A percentile compares a stretch with the other conserved stretches of the same genome.
Conservation (phyloP, 164 flowering plant species). For the Kalanchoe fedtschenkoi region DNA sequence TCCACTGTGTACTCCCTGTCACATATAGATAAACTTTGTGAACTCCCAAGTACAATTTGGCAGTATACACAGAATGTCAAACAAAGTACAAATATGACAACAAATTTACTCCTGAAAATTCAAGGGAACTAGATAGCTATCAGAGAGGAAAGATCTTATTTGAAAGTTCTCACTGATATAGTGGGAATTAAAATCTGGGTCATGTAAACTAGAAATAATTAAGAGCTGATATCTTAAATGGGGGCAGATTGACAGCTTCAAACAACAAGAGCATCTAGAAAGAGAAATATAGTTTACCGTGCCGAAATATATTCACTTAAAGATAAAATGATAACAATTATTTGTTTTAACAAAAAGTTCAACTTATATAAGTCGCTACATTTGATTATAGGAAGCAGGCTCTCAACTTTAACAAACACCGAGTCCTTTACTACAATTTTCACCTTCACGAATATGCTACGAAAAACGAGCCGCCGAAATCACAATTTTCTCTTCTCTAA, state of each 20-base stretch:
- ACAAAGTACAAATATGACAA: background rate
- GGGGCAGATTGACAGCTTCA: too few relatives aligned
- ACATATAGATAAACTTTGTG: background rate
- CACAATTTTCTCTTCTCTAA: slow-evolving; percentile 9
- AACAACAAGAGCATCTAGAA: too few relatives aligned
- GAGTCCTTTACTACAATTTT: background rate
- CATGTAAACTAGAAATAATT: too few relatives aligned
- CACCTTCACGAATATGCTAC: background rate
- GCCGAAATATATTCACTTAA: too few relatives aligned
- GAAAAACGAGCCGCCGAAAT: too few relatives aligned
- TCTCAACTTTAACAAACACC: background rate
- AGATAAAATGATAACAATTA: too few relatives aligned
- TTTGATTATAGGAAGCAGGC: background rate
- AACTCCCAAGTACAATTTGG: background rate
- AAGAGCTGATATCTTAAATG: too few relatives aligned
- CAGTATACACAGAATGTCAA: background rate
- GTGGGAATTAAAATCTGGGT: background rate
- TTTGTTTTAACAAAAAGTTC: too few relatives aligned
- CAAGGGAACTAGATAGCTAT: background rate
- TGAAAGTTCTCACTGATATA: too few relatives aligned
- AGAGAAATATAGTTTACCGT: too few relatives aligned
- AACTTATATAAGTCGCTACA: background rate
- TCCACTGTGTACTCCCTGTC: slow-evolving; percentile 6
- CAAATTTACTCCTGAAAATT: background rate
- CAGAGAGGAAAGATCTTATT: background rate